These are phyloP conservation scores for Cladophialophora immunda DNA, from an alignment of 2,329 filamentous ascomycete genomes.

Conservation along the genomic window DNA sequence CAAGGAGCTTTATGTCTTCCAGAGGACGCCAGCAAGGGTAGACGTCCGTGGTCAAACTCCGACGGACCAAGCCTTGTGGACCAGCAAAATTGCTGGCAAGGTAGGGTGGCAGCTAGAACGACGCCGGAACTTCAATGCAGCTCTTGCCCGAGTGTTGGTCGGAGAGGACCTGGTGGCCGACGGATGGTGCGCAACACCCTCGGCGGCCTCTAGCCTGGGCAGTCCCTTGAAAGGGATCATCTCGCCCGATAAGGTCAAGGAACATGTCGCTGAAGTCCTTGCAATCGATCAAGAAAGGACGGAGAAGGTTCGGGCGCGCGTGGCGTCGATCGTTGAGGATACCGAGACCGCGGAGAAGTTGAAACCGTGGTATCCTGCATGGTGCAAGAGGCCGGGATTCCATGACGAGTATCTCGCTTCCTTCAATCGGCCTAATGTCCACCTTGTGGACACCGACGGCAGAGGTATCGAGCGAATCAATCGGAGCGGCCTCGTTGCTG, in stretches of 20 bases:
- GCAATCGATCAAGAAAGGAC: neutral
- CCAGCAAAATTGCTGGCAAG: conserved; percentile 22
- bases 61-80: conserved; percentile 21
- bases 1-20: conserved; percentile 35
- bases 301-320: neutral
- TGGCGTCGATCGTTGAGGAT: conserved; percentile 53
- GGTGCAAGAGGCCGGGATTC: conserved; percentile 71
- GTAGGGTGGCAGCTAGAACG: conserved; percentile 42
- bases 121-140: conserved; percentile 43
- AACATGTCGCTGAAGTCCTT: neutral
- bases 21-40: conserved; percentile 51
- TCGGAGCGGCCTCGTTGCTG: conserved; percentile 56
- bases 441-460: conserved; percentile 67
- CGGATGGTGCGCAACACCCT: conserved; percentile 38
- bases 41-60: conserved; percentile 37
- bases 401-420: conserved; percentile 66
- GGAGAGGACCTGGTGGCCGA: conserved; percentile 43
- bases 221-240: neutral
- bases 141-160: conserved; percentile 24
- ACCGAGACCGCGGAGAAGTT: conserved; percentile 60
- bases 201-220: neutral
- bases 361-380: conserved; percentile 67
- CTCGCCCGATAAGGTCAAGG: neutral
- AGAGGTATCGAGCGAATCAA: conserved; percentile 60
- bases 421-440: conserved; percentile 68